These are phyloP conservation scores for Eucalyptus cloeziana DNA, from an alignment of 345 rosid species.

Conservation along the genomic window DNA sequence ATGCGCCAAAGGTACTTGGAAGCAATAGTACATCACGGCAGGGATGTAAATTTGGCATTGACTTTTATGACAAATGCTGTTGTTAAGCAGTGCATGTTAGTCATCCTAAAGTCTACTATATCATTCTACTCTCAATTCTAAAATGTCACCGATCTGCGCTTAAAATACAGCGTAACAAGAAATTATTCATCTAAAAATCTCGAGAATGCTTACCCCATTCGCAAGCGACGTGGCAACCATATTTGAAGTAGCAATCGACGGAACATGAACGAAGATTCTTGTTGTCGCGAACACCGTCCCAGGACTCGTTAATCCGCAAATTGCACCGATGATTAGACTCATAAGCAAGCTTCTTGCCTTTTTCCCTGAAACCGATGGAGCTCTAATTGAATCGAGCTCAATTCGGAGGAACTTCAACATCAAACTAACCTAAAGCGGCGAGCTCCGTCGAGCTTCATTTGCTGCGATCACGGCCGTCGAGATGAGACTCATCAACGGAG, in stretches of 20 bases:
- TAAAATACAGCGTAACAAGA: not conserved
- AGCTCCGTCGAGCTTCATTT: slow-evolving; percentile 46
- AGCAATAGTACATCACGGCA: not conserved
- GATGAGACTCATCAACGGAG: slow-evolving; percentile 42
- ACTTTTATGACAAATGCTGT: not conserved
- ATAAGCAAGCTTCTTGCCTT: not conserved
- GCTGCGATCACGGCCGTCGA: slow-evolving; percentile 36
- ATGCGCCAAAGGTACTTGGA: not conserved
- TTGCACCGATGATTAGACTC: not conserved
- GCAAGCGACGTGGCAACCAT: slow-evolving; percentile 94
- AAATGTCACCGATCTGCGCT: not conserved
- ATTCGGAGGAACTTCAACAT: not conserved
- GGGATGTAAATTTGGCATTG: not conserved
- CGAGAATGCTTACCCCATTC: slow-evolving; percentile 37
- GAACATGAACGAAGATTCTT: slow-evolving; percentile 75
- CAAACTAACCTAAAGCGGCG: slow-evolving; percentile 36
- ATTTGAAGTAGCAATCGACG: slow-evolving; percentile 85
- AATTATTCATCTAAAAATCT: not conserved
- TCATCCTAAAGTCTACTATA: not conserved
- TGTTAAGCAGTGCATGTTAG: not conserved
- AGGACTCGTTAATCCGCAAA: slow-evolving; percentile 42
- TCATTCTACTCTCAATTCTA: not conserved
- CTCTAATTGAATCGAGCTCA: not conserved
- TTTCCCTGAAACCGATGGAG: not conserved
- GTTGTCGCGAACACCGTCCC: slow-evolving; percentile 76